Evolutionary conservation across 495 filamentous ascomycete genomes (phyloP).

Genomic region (Hyaloscypha hepaticicola): DNA sequence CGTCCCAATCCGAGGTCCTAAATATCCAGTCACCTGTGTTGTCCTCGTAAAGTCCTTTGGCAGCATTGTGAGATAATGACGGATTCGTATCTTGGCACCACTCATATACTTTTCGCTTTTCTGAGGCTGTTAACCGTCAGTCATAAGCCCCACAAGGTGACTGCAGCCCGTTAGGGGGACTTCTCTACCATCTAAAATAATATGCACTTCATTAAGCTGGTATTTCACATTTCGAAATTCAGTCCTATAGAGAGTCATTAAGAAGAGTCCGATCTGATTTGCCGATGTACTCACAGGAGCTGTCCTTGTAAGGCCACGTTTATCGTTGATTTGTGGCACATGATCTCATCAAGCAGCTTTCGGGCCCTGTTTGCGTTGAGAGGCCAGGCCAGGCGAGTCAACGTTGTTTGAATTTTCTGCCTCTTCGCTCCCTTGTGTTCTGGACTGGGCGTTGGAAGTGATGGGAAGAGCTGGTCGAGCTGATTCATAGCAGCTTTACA

Average conservation of each 20-base stretch:
- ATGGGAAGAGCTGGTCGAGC: constrained; percentile 11
- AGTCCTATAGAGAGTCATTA: constrained; percentile 1
- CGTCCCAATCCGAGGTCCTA: constrained; percentile 17
- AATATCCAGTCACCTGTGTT: constrained; percentile 13
- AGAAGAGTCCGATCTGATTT: neutral
- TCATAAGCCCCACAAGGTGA: too few species aligned
- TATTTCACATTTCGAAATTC: constrained; percentile 11
- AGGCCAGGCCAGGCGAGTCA: constrained; percentile 11
- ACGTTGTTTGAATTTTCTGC: constrained; percentile 4
- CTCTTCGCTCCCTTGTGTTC: constrained; percentile 1
- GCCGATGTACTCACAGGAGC: constrained; percentile 4
- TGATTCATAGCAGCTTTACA: too few species aligned
- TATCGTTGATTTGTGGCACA: constrained; percentile 3
- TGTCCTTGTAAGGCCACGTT: constrained; percentile 2
- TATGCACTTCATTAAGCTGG: constrained; percentile 8
- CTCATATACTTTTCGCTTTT: constrained; percentile 15
- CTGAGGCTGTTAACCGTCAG: constrained; percentile 8
- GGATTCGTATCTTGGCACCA: constrained; percentile 9
- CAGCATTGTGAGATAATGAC: neutral
- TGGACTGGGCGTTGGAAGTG: neutral
- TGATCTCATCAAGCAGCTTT: constrained; percentile 9
- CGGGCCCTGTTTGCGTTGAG: constrained; percentile 4
- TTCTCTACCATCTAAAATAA: constrained; percentile 7
- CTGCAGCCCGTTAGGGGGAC: neutral
- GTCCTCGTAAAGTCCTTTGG: neutral